Evolutionary conservation across 495 filamentous ascomycete species (phyloP).

Genomic region (Neurospora sp.): DNA sequence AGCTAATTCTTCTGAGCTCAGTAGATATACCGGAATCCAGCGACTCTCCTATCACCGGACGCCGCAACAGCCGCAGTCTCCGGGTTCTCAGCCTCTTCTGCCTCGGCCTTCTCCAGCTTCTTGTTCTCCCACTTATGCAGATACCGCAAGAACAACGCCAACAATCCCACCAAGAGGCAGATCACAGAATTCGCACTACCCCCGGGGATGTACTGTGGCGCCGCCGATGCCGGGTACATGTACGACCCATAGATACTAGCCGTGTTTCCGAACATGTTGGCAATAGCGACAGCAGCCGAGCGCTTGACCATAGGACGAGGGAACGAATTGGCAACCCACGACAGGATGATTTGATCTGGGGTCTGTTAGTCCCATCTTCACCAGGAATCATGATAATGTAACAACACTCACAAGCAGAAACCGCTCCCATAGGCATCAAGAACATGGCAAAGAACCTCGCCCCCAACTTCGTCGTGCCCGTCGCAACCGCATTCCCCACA

Average conservation of each 20-base stretch:
- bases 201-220: constrained; percentile 38
- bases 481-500: constrained; percentile 40
- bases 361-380: background rate
- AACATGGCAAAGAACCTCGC: constrained; percentile 43
- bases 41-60: constrained; percentile 1
- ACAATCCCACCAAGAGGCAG: constrained; percentile 27
- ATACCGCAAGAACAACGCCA: constrained; percentile 35
- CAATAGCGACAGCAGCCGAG: constrained; percentile 42
- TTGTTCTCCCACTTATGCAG: constrained; percentile 38
- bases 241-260: constrained; percentile 48
- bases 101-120: constrained; percentile 36
- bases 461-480: constrained; percentile 31
- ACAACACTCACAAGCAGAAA: constrained; percentile 28
- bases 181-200: constrained; percentile 38
- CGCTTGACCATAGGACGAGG: constrained; percentile 44
- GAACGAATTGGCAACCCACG: constrained; percentile 46
- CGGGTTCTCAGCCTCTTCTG: constrained; percentile 11
- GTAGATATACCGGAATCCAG: constrained; percentile 13
- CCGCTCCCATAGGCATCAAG: constrained; percentile 40
- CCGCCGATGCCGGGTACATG: constrained; percentile 41
- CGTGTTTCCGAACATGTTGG: constrained; percentile 45
- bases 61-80: constrained; percentile 2
- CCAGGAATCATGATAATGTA: background rate
- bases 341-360: constrained; percentile 35
- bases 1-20: background rate